These are phyloP conservation scores for Alloteropsis semialata DNA, from an alignment of 176 grass and related monocot species.

Conservation along the genomic window DNA sequence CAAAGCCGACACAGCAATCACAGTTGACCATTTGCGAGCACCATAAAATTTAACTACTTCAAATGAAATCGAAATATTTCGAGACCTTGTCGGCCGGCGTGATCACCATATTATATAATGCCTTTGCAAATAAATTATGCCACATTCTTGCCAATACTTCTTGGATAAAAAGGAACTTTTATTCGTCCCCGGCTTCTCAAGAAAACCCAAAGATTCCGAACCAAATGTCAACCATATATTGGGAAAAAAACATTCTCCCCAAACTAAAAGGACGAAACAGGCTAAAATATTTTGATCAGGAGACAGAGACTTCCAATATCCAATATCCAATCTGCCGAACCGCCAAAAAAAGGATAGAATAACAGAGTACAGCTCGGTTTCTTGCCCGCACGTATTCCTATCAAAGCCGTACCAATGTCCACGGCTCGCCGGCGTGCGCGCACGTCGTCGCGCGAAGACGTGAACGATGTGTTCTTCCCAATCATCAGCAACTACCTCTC, in stretches of 20 bases:
- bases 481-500: conserved; percentile 17
- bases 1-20: neutral
- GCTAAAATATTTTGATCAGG: neutral
- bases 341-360: conserved; percentile 29
- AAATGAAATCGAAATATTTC: neutral
- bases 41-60: neutral
- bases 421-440: neutral
- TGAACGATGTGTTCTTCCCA: conserved; percentile 1
- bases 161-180: neutral
- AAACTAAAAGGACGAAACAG: neutral
- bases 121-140: neutral
- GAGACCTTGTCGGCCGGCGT: neutral
- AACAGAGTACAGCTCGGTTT: conserved; percentile 41
- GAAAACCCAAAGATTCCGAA: neutral
- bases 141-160: neutral
- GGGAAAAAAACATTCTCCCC: neutral
- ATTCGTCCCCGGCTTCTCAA: neutral
- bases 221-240: neutral
- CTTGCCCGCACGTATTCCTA: conserved; percentile 39
- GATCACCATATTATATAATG: neutral
- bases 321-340: conserved; percentile 2
- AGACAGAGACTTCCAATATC: neutral
- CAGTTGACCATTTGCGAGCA: neutral
- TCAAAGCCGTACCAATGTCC: conserved; percentile 19
- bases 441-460: conserved; percentile 23